Conservation (phyloP, 495 filamentous ascomycete species). For the Penicillium psychrofluorescens region DNA sequence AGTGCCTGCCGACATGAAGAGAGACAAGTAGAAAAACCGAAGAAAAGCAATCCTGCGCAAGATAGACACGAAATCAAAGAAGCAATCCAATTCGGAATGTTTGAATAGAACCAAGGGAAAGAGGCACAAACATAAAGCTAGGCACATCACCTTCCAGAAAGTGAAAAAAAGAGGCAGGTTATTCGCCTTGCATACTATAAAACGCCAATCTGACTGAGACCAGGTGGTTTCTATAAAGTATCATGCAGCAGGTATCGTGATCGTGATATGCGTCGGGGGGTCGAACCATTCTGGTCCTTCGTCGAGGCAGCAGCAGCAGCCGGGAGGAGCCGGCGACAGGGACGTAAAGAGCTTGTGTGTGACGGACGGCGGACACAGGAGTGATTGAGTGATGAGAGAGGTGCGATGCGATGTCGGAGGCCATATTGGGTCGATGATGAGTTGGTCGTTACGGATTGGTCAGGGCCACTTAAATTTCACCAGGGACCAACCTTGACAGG, state of each 20-base stretch:
- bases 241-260: constrained; percentile 44
- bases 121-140: constrained; percentile 10
- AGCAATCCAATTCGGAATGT: neutral
- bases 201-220: constrained; percentile 33
- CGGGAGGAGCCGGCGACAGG: constrained; percentile 6
- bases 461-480: constrained; percentile 24
- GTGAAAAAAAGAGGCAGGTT: neutral
- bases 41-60: neutral
- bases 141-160: constrained; percentile 2
- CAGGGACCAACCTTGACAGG: constrained; percentile 70
- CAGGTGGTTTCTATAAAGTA: constrained; percentile 31
- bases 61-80: neutral
- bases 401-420: too few relatives aligned
- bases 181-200: constrained; percentile 34
- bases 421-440: too few relatives aligned
- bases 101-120: constrained; percentile 1
- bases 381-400: too few relatives aligned
- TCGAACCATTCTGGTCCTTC: constrained; percentile 20
- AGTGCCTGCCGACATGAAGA: too few relatives aligned
- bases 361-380: neutral
- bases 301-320: constrained; percentile 4
- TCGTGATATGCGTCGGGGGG: constrained; percentile 38
- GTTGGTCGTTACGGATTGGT: too few relatives aligned
- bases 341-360: constrained; percentile 4
- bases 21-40: too few relatives aligned